These are phyloP conservation scores for Fusarium sp. DNA, from an alignment of 2,329 filamentous ascomycete species.

Conservation along the genomic window DNA sequence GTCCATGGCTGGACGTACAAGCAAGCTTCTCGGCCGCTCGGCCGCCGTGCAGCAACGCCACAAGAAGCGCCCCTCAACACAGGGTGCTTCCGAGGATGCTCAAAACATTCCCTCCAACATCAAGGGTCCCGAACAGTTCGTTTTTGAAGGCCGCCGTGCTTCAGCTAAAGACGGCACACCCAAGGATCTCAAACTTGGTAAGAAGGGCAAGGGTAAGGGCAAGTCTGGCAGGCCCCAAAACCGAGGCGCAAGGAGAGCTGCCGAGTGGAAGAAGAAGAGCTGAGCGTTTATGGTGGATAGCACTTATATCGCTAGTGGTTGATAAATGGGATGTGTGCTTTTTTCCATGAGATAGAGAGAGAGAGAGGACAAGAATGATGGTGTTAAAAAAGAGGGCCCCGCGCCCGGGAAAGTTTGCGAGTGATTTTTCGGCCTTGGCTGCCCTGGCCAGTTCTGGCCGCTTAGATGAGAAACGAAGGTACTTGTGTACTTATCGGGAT, in stretches of 20 bases:
- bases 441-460: slow-evolving; percentile 7
- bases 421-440: slow-evolving; percentile 34
- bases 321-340: slow-evolving; percentile 13
- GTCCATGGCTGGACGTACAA: slow-evolving; percentile 78
- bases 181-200: slow-evolving; percentile 70
- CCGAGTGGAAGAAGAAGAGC: slow-evolving; percentile 60
- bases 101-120: slow-evolving; percentile 41
- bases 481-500: slow-evolving; percentile 8
- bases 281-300: slow-evolving; percentile 19
- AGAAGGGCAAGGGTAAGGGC: slow-evolving; percentile 64
- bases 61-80: slow-evolving; percentile 36
- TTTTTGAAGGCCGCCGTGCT: slow-evolving; percentile 86
- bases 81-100: slow-evolving; percentile 39
- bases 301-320: slow-evolving; percentile 1
- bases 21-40: slow-evolving; percentile 78
- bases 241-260: slow-evolving; percentile 55
- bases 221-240: slow-evolving; percentile 52
- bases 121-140: slow-evolving; percentile 74
- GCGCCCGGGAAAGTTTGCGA: slow-evolving; percentile 34
- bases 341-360: slow-evolving; percentile 9
- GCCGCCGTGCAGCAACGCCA: slow-evolving; percentile 65
- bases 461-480: slow-evolving; percentile 34
- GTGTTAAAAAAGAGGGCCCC: slow-evolving; percentile 17
- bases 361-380: slow-evolving; percentile 2
- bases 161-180: slow-evolving; percentile 73